Evolutionary conservation across 768 basidiomycete genomes (phyloP), one percentile per base, ranked within the genome.

Genomic region (Lactifluus volemus): DNA sequence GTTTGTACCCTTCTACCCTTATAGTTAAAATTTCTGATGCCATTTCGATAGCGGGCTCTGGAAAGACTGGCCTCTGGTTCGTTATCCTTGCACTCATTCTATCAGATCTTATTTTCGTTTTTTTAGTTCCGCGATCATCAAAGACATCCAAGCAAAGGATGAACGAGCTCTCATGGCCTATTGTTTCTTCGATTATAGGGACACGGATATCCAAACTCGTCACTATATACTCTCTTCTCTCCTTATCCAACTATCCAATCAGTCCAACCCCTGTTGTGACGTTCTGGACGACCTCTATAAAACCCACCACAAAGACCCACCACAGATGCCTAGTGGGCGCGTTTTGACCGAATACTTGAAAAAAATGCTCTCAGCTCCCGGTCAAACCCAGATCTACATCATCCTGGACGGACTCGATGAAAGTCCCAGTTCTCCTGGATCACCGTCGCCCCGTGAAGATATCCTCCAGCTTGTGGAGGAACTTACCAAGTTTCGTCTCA

Each of bases 381-480:
- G 21, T 14, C 30, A 42, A 45, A 7, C 6, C 29, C 51, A 36
- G 1, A 45, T 34, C n/a, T 60, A 60, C 52, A 12, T 60, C 10
- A 49, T 55, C 12, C 6, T 56, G 2, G 60, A 61, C 25, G 60
- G 54, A 0, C 29, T 61, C 12, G 60, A 61, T 3, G 60, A 61
- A 17, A 44, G 54, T 14, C 48, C 60, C 6, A 11, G 32, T 4
- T 38, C 32, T 4, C 36, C 54, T n/a, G 53, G 53, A 1, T 19
- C 44, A 2, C 30, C 34, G 17, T 36, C 60, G 1, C 34, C 48
- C 12, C 55, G 60, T 8, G 49, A 48, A 30, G 15, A 6, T 1
- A 39, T 55, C 12, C 29, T 57, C 5, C n/a, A 48, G 10, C 36
- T 60, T 32, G 2, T 54, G 21, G 48, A 52, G 38, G 51, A 60